A percentile compares a stretch with the other conserved stretches of the same genome.
phyloP scores from a whole-genome alignment of 192 early-diverging fungal species.

The Backusella morwellensis region DNA sequence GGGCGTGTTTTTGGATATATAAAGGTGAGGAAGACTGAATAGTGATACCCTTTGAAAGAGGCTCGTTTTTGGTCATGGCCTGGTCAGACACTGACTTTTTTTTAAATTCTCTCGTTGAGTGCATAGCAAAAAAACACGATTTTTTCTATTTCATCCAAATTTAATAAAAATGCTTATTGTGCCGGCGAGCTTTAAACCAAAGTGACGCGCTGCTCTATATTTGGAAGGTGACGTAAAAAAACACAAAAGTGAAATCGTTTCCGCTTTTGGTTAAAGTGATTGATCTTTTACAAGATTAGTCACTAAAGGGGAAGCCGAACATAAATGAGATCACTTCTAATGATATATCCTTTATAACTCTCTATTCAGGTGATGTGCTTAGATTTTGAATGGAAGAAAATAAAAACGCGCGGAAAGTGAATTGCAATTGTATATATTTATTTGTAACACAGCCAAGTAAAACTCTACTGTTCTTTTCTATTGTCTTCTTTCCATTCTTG shows the following conservation, averaged over 20 bases:
- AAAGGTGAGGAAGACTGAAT: slow-evolving; percentile 8
- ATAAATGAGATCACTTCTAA: not conserved
- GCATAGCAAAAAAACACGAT: not conserved
- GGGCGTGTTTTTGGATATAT: not conserved
- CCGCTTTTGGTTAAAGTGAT: not conserved
- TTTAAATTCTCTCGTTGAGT: not conserved
- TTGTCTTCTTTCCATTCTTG: not conserved
- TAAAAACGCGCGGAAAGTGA: not conserved
- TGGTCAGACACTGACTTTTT: not conserved
- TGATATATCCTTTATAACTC: not conserved
- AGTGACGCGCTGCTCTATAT: not conserved
- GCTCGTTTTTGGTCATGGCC: slow-evolving; percentile 2
- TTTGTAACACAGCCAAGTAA: not conserved
- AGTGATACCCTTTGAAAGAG: not conserved
- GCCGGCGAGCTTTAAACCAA: not conserved
- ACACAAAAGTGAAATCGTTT: not conserved
- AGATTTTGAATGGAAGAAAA: not conserved
- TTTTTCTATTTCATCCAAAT: not conserved
- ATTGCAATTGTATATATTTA: not conserved
- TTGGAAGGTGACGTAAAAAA: not conserved
- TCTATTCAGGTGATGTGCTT: not conserved
- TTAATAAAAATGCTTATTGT: not conserved
- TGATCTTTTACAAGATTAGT: not conserved
- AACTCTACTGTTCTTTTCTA: not conserved
- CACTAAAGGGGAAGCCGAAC: not conserved